Evolutionary conservation across 768 basidiomycete genomes (phyloP), one percentile per base, ranked within the genome.

Genomic region (Pilatotrama ljubarskyi): DNA sequence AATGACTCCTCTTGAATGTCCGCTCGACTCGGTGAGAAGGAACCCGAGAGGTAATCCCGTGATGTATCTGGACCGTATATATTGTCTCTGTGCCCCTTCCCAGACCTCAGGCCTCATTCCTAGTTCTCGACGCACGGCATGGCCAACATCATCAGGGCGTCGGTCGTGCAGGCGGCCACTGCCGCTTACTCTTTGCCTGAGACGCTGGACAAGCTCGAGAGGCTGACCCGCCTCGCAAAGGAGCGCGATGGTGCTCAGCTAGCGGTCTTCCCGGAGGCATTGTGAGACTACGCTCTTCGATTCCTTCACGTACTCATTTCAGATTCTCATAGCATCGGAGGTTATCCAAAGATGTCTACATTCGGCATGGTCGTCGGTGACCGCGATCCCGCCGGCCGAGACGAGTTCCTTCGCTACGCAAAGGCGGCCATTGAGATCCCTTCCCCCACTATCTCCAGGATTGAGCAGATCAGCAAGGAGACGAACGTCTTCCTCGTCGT

Each of bases 321-420:
- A 18, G 29, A 10, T 58, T 22, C 35, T 38, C 20, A 22, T 22
- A 84, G 82, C 60, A 76, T 83, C 42, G 84, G 84, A 5, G 84
- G 84, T 2, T 86, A 86, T 65, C 84, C 85, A 9, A 84, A 84
- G 64, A 75, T 77, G 70, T 84, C 82, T 0, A 78, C 77, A 1
- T 84, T 85, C 58, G 82, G 82, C 2, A 70, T 75, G 59, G 63
- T 73, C 6, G 77, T 88, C 0, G 86, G 86, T 25, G 76, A 78
- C 0, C 78, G 85, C 24, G 64, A 72, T 1, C 70, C 74, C 0
- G 73, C 77, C 52, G 86, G 86, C 9, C 78, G 86, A 24, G 82
- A 86, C 35, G 85, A 86, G 65, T 88, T 77, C 65, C 63, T 84
- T 24, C 77, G 75, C 20, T 88, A 87, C 67, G 68, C 81, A 57